Conservation (phyloP, 257 asterid genomes). For the Solanum etuberosum region DNA sequence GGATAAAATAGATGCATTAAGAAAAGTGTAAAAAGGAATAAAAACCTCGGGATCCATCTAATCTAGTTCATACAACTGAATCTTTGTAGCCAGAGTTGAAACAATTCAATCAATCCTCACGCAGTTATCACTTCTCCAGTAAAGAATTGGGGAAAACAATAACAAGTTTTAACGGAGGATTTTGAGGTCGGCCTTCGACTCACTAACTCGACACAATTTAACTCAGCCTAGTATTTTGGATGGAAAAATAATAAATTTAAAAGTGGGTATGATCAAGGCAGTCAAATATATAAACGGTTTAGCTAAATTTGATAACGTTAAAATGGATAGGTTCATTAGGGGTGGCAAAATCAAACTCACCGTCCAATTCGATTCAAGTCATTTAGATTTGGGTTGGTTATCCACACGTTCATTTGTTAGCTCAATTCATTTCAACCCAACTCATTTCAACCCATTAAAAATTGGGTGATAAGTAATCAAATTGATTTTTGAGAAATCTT, state of each 20-base stretch:
- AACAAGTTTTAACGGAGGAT: background rate
- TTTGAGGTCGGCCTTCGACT: background rate
- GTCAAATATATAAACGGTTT: no score
- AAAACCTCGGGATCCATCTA: background rate
- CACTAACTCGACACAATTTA: background rate
- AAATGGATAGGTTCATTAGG: background rate
- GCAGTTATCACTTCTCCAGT: background rate
- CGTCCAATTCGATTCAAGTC: fast-evolving
- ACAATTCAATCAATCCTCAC: background rate
- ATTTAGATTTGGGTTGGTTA: background rate
- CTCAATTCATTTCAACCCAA: fast-evolving
- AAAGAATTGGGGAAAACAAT: background rate
- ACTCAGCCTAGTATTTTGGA: background rate
- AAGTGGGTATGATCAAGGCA: no score
- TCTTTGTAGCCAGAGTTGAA: background rate
- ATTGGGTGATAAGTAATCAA: fast-evolving
- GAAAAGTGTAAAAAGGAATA: background rate
- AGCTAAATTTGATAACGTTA: background rate
- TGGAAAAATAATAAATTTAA: background rate
- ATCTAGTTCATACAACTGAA: background rate
- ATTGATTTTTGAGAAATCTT: no score
- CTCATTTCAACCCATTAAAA: no score
- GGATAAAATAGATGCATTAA: background rate
- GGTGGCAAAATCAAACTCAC: background rate
- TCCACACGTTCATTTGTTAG: fast-evolving